A percentile compares a stretch with the other conserved stretches of the same genome.
These are phyloP conservation scores for Dothiorella sarmentorum DNA, from an alignment of 2,329 filamentous ascomycete genomes.

Conservation along the genomic window DNA sequence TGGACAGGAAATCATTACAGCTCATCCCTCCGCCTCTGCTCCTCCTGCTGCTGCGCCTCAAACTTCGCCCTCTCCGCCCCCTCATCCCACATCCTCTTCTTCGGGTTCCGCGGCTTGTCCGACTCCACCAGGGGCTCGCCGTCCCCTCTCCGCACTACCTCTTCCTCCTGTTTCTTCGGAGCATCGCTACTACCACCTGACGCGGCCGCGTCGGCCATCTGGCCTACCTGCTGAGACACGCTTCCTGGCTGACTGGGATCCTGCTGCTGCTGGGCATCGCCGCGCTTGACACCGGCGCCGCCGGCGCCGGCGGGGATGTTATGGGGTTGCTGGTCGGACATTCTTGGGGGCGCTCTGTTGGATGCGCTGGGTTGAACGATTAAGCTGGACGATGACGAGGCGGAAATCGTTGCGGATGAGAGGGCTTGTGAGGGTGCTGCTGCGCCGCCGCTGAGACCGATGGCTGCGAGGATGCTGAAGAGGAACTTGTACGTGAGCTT, in stretches of 20 bases:
- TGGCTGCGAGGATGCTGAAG: slow-evolving; percentile 53
- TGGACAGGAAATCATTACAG: slow-evolving; percentile 19
- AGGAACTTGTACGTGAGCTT: slow-evolving; percentile 60
- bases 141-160: slow-evolving; percentile 40
- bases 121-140: slow-evolving; percentile 44
- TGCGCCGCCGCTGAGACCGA: slow-evolving; percentile 39
- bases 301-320: slow-evolving; percentile 48
- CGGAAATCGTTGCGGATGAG: slow-evolving; percentile 14
- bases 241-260: slow-evolving; percentile 37
- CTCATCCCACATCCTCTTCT: slow-evolving; percentile 62
- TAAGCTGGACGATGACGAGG: slow-evolving; percentile 32
- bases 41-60: slow-evolving; percentile 26
- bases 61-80: slow-evolving; percentile 32
- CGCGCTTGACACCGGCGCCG: slow-evolving; percentile 44
- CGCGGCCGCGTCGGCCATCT: slow-evolving; percentile 39
- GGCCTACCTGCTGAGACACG: slow-evolving; percentile 40
- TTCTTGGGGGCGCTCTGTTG: slow-evolving; percentile 32
- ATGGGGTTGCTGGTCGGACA: slow-evolving; percentile 30
- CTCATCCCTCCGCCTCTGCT: slow-evolving; percentile 29
- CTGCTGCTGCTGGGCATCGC: slow-evolving; percentile 21
- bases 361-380: slow-evolving; percentile 45
- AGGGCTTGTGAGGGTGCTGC: not conserved
- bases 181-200: not conserved
- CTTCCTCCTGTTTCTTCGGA: slow-evolving; percentile 6
- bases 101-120: slow-evolving; percentile 50